These are phyloP conservation scores for Vaccinium myrtillus DNA, from an alignment of 148 eudicot genomes.

Conservation along the genomic window DNA sequence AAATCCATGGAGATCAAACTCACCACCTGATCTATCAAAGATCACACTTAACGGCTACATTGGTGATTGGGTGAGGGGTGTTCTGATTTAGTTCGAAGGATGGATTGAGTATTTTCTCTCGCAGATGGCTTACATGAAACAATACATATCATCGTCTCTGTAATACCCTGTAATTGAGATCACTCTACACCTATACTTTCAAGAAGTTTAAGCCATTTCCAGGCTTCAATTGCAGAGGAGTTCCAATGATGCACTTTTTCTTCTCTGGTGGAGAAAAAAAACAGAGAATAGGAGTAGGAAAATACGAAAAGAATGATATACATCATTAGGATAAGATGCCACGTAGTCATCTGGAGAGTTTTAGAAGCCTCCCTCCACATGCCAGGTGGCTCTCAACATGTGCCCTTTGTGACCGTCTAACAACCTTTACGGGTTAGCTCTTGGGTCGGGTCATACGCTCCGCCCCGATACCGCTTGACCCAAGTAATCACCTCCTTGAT, in stretches of 20 bases:
- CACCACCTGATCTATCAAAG: neutral
- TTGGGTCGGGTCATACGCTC: too few relatives aligned
- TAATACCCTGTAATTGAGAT: neutral
- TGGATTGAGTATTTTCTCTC: neutral
- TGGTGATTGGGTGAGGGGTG: neutral
- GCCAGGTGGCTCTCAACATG: too few relatives aligned
- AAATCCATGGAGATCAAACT: neutral
- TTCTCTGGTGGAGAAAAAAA: neutral
- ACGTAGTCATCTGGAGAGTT: too few relatives aligned
- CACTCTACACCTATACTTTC: neutral
- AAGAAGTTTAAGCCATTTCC: neutral
- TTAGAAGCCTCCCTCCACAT: too few relatives aligned
- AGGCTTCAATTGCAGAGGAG: neutral
- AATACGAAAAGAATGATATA: neutral
- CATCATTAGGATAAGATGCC: neutral
- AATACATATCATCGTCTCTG: neutral
- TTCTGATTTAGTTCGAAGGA: neutral
- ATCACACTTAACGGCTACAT: neutral
- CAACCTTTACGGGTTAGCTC: too few relatives aligned
- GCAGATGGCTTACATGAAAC: neutral
- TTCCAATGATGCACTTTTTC: neutral
- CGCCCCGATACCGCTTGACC: too few relatives aligned
- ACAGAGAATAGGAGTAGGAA: neutral
- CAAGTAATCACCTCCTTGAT: too few relatives aligned
- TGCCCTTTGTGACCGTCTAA: too few relatives aligned